Evolutionary conservation across 257 asterid species (phyloP).

Genomic region (Capsicum pubescens): DNA sequence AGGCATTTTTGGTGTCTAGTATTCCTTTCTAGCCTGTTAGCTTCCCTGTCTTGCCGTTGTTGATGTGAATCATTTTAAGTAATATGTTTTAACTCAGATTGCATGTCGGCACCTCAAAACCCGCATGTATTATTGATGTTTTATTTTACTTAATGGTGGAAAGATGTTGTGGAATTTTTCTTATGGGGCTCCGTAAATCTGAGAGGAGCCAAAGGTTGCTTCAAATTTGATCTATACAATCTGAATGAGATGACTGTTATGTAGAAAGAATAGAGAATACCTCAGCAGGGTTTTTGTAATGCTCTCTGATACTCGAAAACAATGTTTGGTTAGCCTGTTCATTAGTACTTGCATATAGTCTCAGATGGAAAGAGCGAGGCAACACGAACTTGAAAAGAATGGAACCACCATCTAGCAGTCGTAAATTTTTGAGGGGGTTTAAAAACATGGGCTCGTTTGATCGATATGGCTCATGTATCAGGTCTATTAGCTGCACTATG

Average conservation of each 20-base stretch:
- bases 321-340: too few relatives aligned
- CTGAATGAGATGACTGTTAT: neutral
- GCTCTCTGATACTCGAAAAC: neutral
- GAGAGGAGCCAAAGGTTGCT: neutral
- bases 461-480: too few relatives aligned
- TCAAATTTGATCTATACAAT: neutral
- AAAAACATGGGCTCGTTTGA: neutral
- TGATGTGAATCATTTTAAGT: neutral
- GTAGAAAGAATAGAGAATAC: neutral
- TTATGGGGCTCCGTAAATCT: neutral
- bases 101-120: neutral
- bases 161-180: neutral
- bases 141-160: neutral
- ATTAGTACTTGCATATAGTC: too few relatives aligned
- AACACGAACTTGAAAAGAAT: constrained; percentile 62
- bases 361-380: constrained; percentile 83
- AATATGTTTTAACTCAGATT: neutral
- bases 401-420: constrained; percentile 40
- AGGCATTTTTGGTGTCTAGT: neutral
- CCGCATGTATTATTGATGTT: neutral
- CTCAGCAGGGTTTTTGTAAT: neutral
- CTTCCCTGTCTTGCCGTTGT: neutral
- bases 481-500: neutral
- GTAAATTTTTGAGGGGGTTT: neutral
- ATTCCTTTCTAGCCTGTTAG: neutral